phyloP scores from a whole-genome alignment of 2,329 filamentous ascomycete genomes.

The Epichloe elymi region DNA sequence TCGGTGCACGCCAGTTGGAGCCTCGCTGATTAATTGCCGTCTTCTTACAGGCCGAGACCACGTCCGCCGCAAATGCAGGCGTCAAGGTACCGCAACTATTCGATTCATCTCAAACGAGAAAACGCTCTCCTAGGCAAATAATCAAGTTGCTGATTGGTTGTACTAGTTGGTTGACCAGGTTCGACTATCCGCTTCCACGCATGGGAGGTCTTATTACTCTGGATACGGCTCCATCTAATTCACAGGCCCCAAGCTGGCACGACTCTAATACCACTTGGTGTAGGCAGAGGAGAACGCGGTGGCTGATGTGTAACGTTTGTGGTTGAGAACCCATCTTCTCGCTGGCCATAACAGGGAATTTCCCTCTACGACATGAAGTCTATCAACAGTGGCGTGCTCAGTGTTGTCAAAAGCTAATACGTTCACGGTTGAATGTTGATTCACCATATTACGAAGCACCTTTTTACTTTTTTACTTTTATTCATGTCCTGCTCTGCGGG shows the following conservation, averaged over 20 bases:
- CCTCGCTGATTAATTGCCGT: slow-evolving; percentile 23
- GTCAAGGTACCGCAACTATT: not conserved
- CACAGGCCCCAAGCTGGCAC: not conserved
- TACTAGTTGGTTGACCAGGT: not conserved
- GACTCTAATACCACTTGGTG: not conserved
- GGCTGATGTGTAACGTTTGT: not conserved
- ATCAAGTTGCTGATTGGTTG: slow-evolving; percentile 7
- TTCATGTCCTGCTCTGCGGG: not conserved
- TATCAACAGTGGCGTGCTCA: not conserved
- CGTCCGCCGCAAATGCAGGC: slow-evolving; percentile 2
- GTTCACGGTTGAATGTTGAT: not conserved
- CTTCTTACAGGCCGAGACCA: slow-evolving; percentile 18
- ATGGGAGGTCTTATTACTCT: not conserved
- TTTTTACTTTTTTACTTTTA: not conserved
- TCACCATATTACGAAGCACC: not conserved
- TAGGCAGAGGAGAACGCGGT: not conserved
- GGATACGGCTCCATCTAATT: not conserved
- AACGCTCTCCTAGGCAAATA: slow-evolving; percentile 1
- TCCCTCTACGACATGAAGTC: not conserved
- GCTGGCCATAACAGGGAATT: not conserved
- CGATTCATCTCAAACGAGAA: not conserved
- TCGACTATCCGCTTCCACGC: not conserved
- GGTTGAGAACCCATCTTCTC: not conserved
- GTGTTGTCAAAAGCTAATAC: not conserved
- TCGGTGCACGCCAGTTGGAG: slow-evolving; percentile 1